These are phyloP conservation scores for Lodderomyces orthopsilosis DNA, from an alignment of 1,139 yeast species.

Conservation along the genomic window DNA sequence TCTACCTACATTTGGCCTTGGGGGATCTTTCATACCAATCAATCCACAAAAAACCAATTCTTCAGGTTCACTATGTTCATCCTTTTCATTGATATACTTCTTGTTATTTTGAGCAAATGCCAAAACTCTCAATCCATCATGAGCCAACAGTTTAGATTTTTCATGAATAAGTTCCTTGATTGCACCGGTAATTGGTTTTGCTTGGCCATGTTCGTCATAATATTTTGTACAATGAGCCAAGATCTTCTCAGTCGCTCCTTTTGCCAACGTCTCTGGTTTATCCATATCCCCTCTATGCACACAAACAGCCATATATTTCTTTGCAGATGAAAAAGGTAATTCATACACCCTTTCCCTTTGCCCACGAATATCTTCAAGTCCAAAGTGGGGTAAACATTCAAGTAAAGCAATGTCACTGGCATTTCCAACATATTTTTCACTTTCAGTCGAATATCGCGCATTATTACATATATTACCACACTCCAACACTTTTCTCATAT, in stretches of 20 bases:
- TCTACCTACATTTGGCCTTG: constrained; percentile 75
- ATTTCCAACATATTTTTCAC: constrained; percentile 77
- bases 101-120: constrained; percentile 64
- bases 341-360: constrained; percentile 61
- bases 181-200: constrained; percentile 51
- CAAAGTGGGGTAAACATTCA: constrained; percentile 70
- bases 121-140: constrained; percentile 82
- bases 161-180: constrained; percentile 43
- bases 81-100: constrained; percentile 25
- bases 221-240: constrained; percentile 60
- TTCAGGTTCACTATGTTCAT: constrained; percentile 35
- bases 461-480: constrained; percentile 83
- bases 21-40: constrained; percentile 96
- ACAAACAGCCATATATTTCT: constrained; percentile 88
- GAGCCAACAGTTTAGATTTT: constrained; percentile 65
- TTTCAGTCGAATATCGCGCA: constrained; percentile 65
- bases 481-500: constrained; percentile 55
- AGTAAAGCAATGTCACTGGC: constrained; percentile 92
- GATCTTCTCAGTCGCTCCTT: constrained; percentile 88
- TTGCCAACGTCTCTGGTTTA: constrained; percentile 62
- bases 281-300: constrained; percentile 56
- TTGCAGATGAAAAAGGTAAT: constrained; percentile 76
- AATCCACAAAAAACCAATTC: constrained; percentile 78
- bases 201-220: constrained; percentile 55
- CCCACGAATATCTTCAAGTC: constrained; percentile 65